phyloP scores from a whole-genome alignment of 2,329 filamentous ascomycete species.

The Aspergillus brunneoviolaceus region DNA sequence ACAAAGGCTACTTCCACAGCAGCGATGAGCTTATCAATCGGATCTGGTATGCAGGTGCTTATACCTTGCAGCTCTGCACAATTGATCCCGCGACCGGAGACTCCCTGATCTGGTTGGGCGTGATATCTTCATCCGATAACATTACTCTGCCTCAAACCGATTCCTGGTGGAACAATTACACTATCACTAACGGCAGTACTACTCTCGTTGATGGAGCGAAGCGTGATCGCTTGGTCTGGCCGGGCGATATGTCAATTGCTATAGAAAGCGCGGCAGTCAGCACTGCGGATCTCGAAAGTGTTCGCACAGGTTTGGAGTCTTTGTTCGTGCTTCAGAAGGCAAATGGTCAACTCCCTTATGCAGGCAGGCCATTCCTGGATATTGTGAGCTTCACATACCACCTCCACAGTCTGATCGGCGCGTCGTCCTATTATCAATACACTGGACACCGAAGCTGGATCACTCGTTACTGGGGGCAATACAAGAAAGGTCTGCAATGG shows the following conservation, averaged over 20 bases:
- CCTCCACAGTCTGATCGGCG: conserved; percentile 49
- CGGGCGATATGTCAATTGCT: conserved; percentile 61
- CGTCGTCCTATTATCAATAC: conserved; percentile 47
- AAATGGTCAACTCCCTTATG: conserved; percentile 52
- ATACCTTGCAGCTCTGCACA: conserved; percentile 44
- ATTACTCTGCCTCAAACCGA: conserved; percentile 18
- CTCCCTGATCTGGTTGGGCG: conserved; percentile 12
- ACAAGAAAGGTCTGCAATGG: conserved; percentile 46
- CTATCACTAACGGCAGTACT: conserved; percentile 30
- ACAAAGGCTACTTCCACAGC: conserved; percentile 54
- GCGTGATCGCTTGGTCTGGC: conserved; percentile 53
- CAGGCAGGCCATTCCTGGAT: conserved; percentile 46
- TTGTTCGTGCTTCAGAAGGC: conserved; percentile 48
- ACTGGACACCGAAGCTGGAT: conserved; percentile 45
- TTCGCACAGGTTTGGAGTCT: conserved; percentile 52
- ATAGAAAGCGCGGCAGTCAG: conserved; percentile 56
- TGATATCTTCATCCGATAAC: conserved; percentile 6
- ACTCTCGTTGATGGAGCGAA: conserved; percentile 44
- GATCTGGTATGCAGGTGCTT: conserved; percentile 58
- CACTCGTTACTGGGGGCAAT: conserved; percentile 43
- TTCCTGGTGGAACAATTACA: conserved; percentile 34
- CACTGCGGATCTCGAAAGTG: conserved; percentile 53
- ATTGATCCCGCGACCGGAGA: conserved; percentile 30
- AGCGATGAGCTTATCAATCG: conserved; percentile 53
- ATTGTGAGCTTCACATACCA: conserved; percentile 57